Conservation (phyloP, 2,329 filamentous ascomycete genomes). For the Aspergillus tubingensis region DNA sequence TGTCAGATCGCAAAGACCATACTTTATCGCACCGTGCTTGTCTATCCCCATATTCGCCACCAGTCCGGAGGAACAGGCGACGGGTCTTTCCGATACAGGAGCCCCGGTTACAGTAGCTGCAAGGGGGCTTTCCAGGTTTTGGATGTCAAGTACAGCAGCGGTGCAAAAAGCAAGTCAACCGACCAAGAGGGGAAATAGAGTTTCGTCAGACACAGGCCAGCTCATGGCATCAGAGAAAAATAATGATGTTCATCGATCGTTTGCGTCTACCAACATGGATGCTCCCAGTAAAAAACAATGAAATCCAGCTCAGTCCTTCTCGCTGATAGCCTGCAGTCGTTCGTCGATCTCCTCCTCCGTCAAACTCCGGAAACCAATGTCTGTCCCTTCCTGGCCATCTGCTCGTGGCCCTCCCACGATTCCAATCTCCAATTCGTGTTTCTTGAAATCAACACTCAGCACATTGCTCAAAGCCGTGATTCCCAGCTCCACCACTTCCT, state of each 20-base stretch:
- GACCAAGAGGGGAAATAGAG: neutral
- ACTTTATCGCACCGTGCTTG: constrained; percentile 5
- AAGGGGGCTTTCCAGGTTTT: constrained; percentile 13
- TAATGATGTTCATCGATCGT: constrained; percentile 24
- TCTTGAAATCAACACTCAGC: constrained; percentile 99
- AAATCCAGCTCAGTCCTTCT: constrained; percentile 74
- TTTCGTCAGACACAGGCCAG: constrained; percentile 6
- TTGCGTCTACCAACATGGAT: constrained; percentile 24
- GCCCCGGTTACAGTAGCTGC: neutral
- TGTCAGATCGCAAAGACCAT: constrained; percentile 15
- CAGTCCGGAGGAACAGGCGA: neutral
- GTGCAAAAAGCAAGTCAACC: constrained; percentile 10
- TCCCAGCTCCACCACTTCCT: constrained; percentile 95
- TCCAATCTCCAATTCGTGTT: constrained; percentile 96
- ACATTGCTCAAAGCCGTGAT: constrained; percentile 95
- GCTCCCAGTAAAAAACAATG: constrained; percentile 14
- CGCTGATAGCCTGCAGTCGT: constrained; percentile 93
- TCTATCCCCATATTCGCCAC: constrained; percentile 13
- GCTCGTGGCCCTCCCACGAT: constrained; percentile 85
- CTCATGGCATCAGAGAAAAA: constrained; percentile 10
- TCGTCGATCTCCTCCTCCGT: constrained; percentile 99
- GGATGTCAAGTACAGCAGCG: neutral
- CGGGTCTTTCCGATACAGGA: neutral
- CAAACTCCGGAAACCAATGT: constrained; percentile 78
- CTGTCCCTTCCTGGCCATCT: constrained; percentile 80